phyloP scores from a whole-genome alignment of 352 stramenopile species.

The Pythium chondricola region DNA sequence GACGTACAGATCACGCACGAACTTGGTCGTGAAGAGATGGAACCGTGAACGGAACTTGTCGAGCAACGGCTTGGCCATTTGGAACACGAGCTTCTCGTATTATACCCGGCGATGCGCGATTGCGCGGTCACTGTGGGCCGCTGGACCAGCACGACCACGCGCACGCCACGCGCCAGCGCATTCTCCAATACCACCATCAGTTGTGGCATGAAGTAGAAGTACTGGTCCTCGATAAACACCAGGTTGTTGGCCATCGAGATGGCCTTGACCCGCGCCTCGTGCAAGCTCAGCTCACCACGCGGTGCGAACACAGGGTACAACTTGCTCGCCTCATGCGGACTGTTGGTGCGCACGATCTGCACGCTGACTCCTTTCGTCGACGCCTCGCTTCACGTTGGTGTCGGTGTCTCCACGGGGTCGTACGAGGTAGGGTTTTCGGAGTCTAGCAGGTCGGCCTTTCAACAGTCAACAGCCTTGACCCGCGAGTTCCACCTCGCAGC shows the following conservation, averaged over 20 bases:
- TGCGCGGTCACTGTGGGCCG: conserved; percentile 23
- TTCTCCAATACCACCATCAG: conserved; percentile 38
- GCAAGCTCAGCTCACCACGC: conserved; percentile 44
- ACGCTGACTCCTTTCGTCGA: conserved; percentile 20
- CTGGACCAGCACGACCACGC: conserved; percentile 54
- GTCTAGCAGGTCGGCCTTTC: conserved; percentile 40
- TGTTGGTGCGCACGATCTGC: conserved; percentile 55
- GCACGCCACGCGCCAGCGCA: conserved; percentile 39
- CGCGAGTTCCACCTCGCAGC: conserved; percentile 53
- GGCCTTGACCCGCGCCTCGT: conserved; percentile 46
- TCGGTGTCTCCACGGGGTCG: conserved; percentile 2
- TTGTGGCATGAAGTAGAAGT: conserved; percentile 63
- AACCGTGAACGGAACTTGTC: conserved; percentile 49
- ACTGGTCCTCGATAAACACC: conserved; percentile 68
- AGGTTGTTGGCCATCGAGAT: conserved; percentile 51
- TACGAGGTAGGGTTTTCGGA: conserved; percentile 43
- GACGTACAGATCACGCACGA: conserved; percentile 53
- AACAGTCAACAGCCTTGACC: conserved; percentile 25
- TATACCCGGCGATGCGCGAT: conserved; percentile 23
- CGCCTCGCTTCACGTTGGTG: conserved; percentile 9
- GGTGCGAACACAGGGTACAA: conserved; percentile 44
- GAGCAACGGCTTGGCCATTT: conserved; percentile 51
- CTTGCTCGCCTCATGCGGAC: conserved; percentile 21
- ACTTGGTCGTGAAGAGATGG: conserved; percentile 48
- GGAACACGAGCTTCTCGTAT: conserved; percentile 65